Evolutionary conservation across 2,329 filamentous ascomycete species (phyloP).

Genomic region (Ophiostoma sp.): DNA sequence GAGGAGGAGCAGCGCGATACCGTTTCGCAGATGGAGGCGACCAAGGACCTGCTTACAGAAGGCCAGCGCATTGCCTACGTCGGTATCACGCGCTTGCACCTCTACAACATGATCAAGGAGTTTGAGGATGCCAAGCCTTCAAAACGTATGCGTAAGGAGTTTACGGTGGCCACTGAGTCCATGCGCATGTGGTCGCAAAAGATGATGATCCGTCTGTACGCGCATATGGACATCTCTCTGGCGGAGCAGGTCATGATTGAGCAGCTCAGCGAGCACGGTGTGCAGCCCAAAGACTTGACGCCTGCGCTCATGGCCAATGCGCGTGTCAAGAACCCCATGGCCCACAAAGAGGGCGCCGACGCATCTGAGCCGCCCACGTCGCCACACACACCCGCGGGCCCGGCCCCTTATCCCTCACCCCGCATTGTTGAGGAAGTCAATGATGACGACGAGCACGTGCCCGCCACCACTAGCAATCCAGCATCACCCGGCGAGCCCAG

Average conservation of each 20-base stretch:
- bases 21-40: slow-evolving; percentile 87
- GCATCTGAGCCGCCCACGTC: not conserved
- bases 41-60: slow-evolving; percentile 92
- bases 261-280: slow-evolving; percentile 89
- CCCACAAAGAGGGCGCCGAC: slow-evolving; percentile 43
- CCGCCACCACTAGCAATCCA: not conserved
- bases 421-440: slow-evolving; percentile 21
- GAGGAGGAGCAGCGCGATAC: slow-evolving; percentile 86
- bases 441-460: not conserved
- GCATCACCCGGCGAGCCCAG: not conserved
- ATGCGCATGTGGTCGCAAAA: slow-evolving; percentile 97
- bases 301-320: slow-evolving; percentile 88
- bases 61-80: slow-evolving; percentile 96
- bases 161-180: slow-evolving; percentile 69
- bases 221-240: slow-evolving; percentile 92
- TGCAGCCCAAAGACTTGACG: slow-evolving; percentile 79
- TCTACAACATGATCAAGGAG: slow-evolving; percentile 74
- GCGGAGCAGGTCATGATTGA: slow-evolving; percentile 98
- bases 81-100: slow-evolving; percentile 78
- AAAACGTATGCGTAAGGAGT: slow-evolving; percentile 69
- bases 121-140: slow-evolving; percentile 58
- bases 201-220: slow-evolving; percentile 93
- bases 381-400: not conserved
- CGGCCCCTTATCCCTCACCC: not conserved
- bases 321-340: slow-evolving; percentile 89